Evolutionary conservation across 768 basidiomycete species (phyloP).

Genomic region (Boletus reticulatus): DNA sequence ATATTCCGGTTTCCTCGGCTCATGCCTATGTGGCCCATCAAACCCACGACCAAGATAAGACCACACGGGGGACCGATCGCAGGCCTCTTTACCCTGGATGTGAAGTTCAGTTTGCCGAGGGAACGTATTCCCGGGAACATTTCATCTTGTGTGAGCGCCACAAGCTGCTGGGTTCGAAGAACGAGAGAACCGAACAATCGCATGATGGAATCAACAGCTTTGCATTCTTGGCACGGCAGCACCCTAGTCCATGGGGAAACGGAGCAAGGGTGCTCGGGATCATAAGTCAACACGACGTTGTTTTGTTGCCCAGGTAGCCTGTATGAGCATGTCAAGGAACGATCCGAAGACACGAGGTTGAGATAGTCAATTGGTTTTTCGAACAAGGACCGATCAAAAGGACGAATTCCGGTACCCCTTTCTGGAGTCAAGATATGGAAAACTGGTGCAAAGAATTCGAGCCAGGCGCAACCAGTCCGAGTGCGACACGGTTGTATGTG

Average conservation of each 20-base stretch:
- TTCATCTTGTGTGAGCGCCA: conserved; percentile 6
- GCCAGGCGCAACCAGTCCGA: background rate
- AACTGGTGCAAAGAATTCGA: background rate
- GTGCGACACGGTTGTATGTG: background rate
- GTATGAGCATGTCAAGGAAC: conserved; percentile 1
- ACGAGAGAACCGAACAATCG: background rate
- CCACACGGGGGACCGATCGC: background rate
- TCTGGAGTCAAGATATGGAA: background rate
- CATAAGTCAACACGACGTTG: background rate
- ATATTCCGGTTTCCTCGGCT: conserved; percentile 13
- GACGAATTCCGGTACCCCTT: background rate
- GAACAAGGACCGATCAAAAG: background rate
- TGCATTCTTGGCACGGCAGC: background rate
- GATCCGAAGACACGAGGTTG: conserved; percentile 8
- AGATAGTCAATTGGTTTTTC: conserved; percentile 12
- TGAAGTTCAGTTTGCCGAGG: conserved; percentile 7
- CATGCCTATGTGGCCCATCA: conserved; percentile 5
- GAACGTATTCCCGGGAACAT: conserved; percentile 1
- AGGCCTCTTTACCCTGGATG: conserved; percentile 15
- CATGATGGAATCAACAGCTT: background rate
- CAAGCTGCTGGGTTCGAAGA: background rate
- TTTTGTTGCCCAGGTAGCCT: background rate
- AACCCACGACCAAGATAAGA: conserved; percentile 17
- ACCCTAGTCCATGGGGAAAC: background rate
- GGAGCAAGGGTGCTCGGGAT: background rate